These are phyloP conservation scores for Suillus paluster DNA, from an alignment of 768 basidiomycete species.

Conservation along the genomic window DNA sequence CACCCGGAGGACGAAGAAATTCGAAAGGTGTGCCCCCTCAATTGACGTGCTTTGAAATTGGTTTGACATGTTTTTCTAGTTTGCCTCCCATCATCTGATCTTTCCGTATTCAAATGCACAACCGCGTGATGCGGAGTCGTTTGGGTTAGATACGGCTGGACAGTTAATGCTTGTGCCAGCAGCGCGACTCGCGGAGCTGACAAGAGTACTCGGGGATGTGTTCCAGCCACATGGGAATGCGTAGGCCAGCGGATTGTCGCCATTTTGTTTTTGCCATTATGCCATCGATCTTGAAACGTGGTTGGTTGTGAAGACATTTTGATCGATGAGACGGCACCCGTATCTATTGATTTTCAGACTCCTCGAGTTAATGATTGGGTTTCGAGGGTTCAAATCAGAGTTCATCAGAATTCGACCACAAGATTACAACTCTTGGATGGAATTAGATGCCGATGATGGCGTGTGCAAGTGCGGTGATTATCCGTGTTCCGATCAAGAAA, in stretches of 20 bases:
- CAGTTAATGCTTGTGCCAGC: conserved; percentile 66
- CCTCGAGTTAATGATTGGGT: no score
- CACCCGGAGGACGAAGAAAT: conserved; percentile 88
- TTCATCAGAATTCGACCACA: no score
- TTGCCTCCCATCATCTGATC: conserved; percentile 23
- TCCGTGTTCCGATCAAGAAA: no score
- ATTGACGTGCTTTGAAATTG: neutral
- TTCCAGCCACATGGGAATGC: conserved; percentile 27
- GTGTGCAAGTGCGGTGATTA: no score
- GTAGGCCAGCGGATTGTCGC: neutral
- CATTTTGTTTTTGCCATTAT: neutral
- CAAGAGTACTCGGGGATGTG: conserved; percentile 41
- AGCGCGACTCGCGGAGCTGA: conserved; percentile 44
- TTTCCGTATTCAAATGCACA: conserved; percentile 57
- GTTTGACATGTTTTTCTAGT: conserved; percentile 11
- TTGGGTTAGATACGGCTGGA: conserved; percentile 73
- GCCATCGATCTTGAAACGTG: neutral
- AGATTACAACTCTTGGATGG: no score
- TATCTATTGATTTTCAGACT: no score
- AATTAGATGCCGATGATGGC: no score
- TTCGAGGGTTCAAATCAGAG: no score
- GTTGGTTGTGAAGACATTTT: neutral
- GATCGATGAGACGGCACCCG: neutral
- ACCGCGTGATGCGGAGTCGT: conserved; percentile 64
- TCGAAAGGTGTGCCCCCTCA: conserved; percentile 52